Conservation (phyloP, 2,329 filamentous ascomycete species). For the Aureobasidium sp. region DNA sequence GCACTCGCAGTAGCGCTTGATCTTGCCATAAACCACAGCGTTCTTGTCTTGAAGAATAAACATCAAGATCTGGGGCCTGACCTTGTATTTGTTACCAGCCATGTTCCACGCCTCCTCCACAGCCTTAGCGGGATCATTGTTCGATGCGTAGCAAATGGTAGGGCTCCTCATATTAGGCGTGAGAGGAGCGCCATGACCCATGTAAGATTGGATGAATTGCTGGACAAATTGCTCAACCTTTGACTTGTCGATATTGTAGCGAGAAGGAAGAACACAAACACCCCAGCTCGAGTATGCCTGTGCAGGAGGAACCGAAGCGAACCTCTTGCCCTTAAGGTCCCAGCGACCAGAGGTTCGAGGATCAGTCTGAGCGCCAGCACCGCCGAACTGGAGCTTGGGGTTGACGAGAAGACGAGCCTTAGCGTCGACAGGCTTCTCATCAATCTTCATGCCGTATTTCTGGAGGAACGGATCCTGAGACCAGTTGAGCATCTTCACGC, state of each 20-base stretch:
- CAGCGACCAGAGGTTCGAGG: constrained; percentile 69
- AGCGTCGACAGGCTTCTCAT: constrained; percentile 51
- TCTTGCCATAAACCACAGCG: constrained; percentile 64
- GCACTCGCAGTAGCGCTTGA: constrained; percentile 87
- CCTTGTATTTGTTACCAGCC: constrained; percentile 48
- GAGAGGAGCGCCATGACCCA: constrained; percentile 54
- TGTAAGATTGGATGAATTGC: constrained; percentile 56
- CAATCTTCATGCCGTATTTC: constrained; percentile 68
- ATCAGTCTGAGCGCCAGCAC: constrained; percentile 38
- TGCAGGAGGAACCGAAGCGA: constrained; percentile 48
- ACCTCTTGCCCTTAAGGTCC: constrained; percentile 79
- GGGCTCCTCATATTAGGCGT: constrained; percentile 37
- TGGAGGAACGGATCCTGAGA: constrained; percentile 59
- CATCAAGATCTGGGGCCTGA: constrained; percentile 67
- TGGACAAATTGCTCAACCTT: constrained; percentile 49
- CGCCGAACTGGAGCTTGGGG: constrained; percentile 63
- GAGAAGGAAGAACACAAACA: constrained; percentile 55
- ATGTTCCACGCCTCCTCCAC: constrained; percentile 45
- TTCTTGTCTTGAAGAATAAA: constrained; percentile 70
- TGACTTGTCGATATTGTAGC: constrained; percentile 37
- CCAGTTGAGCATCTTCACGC: constrained; percentile 63
- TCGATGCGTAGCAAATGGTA: constrained; percentile 27
- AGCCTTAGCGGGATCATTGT: constrained; percentile 25
- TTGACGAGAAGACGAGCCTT: constrained; percentile 64
- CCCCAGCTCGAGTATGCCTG: constrained; percentile 65